These are phyloP conservation scores for Salinomyces thailandicus DNA, from an alignment of 2,329 filamentous ascomycete species.

Conservation along the genomic window DNA sequence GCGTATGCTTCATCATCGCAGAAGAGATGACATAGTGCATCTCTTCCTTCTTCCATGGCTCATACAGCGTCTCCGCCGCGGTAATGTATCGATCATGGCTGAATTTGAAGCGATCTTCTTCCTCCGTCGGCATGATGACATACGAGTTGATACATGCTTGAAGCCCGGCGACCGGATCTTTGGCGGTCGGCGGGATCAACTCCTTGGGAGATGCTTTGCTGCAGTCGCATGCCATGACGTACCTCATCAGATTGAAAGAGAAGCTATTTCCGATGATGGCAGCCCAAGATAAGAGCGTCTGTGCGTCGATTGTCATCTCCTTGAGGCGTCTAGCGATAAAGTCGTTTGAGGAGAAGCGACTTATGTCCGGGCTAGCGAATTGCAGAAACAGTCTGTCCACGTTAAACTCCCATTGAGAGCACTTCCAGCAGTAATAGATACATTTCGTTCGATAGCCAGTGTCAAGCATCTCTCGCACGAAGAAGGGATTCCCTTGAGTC, in stretches of 20 bases:
- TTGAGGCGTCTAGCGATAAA: slow-evolving; percentile 71
- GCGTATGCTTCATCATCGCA: slow-evolving; percentile 62
- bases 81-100: slow-evolving; percentile 79
- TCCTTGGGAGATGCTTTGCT: slow-evolving; percentile 41
- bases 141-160: slow-evolving; percentile 71
- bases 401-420: slow-evolving; percentile 73
- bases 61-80: slow-evolving; percentile 60
- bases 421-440: slow-evolving; percentile 82
- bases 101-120: slow-evolving; percentile 78
- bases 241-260: slow-evolving; percentile 70
- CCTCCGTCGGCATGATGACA: slow-evolving; percentile 69
- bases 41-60: slow-evolving; percentile 54
- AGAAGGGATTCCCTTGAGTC: slow-evolving; percentile 80
- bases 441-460: slow-evolving; percentile 77
- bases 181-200: slow-evolving; percentile 46
- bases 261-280: slow-evolving; percentile 73
- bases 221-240: slow-evolving; percentile 65
- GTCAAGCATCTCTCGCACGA: slow-evolving; percentile 81
- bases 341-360: slow-evolving; percentile 67
- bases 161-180: slow-evolving; percentile 67
- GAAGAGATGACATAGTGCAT: slow-evolving; percentile 91
- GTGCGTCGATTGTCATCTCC: slow-evolving; percentile 63
- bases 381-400: slow-evolving; percentile 77
- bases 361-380: slow-evolving; percentile 68
- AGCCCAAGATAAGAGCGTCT: slow-evolving; percentile 76